Percentiles rank a stretch among this genome's conserved stretches.
These are phyloP conservation scores for Chaetomium olivaceum DNA, from an alignment of 2,329 filamentous ascomycete genomes.

Conservation along the genomic window DNA sequence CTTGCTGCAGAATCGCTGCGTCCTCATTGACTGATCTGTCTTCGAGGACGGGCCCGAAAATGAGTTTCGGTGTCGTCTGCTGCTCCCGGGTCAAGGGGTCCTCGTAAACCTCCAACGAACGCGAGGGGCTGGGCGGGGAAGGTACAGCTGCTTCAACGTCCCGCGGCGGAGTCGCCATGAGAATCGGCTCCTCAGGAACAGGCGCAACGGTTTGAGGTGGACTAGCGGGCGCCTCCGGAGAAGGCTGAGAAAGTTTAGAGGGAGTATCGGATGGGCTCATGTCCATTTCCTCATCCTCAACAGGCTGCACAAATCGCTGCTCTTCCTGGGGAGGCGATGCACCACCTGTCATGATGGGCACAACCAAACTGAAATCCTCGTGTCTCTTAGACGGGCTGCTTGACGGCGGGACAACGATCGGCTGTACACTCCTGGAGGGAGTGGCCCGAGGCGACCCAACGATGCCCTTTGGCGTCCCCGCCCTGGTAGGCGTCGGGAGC, in stretches of 20 bases:
- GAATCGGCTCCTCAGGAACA: background rate
- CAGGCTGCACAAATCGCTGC: conserved; percentile 6
- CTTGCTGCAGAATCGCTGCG: conserved; percentile 39
- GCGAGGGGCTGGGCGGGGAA: conserved; percentile 29
- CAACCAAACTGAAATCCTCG: conserved; percentile 56
- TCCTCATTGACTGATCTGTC: conserved; percentile 63
- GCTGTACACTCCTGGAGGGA: conserved; percentile 38
- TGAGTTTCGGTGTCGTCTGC: conserved; percentile 48
- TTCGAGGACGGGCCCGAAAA: conserved; percentile 55
- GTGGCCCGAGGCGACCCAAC: conserved; percentile 44
- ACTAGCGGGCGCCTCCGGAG: background rate
- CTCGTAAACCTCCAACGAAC: conserved; percentile 59
- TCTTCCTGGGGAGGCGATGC: conserved; percentile 19
- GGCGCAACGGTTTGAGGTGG: background rate
- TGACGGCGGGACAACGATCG: conserved; percentile 16
- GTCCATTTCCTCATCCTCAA: conserved; percentile 18
- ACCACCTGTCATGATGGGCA: conserved; percentile 47
- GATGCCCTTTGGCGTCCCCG: conserved; percentile 38
- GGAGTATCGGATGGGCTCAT: conserved; percentile 33
- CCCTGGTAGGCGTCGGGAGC: conserved; percentile 48
- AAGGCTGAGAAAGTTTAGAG: conserved; percentile 23
- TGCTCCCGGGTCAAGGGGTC: conserved; percentile 59
- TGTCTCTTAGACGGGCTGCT: conserved; percentile 51
- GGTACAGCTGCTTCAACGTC: background rate
- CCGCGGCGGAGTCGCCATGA: background rate